Evolutionary conservation across 2,329 filamentous ascomycete species (phyloP).

Genomic region (Paecilomyces niveus): DNA sequence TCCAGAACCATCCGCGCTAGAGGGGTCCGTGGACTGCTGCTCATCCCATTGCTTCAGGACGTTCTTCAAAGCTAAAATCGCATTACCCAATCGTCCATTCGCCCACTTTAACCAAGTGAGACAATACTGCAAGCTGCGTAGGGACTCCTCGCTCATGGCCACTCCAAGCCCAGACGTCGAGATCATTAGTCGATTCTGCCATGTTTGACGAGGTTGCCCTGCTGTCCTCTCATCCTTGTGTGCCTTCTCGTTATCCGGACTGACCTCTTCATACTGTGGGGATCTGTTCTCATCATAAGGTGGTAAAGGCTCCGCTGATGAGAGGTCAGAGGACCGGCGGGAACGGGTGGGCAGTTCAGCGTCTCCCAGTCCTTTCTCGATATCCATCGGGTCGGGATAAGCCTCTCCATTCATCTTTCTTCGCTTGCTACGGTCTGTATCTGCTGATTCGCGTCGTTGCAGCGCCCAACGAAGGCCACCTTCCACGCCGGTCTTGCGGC

Average conservation of each 20-base stretch:
- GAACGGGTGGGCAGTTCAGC: constrained; percentile 13
- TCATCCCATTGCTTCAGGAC: constrained; percentile 75
- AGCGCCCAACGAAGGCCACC: constrained; percentile 80
- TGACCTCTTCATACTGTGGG: constrained; percentile 63
- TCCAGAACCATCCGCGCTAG: constrained; percentile 9
- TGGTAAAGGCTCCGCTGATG: constrained; percentile 67
- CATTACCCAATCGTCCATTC: constrained; percentile 70
- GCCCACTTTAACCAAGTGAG: constrained; percentile 72
- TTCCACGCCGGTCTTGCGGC: constrained; percentile 80
- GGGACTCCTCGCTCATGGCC: constrained; percentile 82
- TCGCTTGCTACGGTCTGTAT: constrained; percentile 31
- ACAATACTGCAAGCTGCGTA: constrained; percentile 78
- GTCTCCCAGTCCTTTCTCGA: constrained; percentile 36
- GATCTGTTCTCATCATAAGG: constrained; percentile 75
- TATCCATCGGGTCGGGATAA: constrained; percentile 35
- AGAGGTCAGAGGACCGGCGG: constrained; percentile 57
- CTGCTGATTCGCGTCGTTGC: constrained; percentile 31
- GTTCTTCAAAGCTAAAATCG: constrained; percentile 66
- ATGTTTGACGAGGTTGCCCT: constrained; percentile 40
- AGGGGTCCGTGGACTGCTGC: constrained; percentile 19
- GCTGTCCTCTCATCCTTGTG: constrained; percentile 13
- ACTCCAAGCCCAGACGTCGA: constrained; percentile 86
- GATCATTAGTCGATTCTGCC: constrained; percentile 80
- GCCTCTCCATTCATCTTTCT: constrained; percentile 36
- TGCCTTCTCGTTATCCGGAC: constrained; percentile 25